These are phyloP conservation scores for Xylariaceae sp. DNA, from an alignment of 2,329 filamentous ascomycete species.

Conservation along the genomic window DNA sequence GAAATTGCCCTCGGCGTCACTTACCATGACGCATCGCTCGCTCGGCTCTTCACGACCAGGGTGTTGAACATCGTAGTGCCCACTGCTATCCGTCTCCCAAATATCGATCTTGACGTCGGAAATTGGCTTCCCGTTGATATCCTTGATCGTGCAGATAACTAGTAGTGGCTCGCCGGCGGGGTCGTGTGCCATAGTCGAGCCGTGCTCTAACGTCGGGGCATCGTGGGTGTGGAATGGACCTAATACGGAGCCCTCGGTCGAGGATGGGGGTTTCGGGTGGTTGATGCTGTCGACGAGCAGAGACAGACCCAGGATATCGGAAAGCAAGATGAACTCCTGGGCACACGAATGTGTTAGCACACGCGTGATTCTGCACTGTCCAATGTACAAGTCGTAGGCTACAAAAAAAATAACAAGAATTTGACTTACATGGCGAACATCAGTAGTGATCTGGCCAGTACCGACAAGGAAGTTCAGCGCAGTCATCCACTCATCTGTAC, in stretches of 20 bases:
- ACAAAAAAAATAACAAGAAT: not conserved
- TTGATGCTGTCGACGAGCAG: conserved; percentile 79
- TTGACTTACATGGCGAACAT: conserved; percentile 62
- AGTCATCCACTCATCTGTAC: conserved; percentile 73
- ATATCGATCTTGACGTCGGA: conserved; percentile 69
- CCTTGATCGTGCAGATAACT: conserved; percentile 67
- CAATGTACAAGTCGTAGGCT: not conserved
- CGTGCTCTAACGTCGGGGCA: conserved; percentile 53
- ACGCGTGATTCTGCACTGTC: not conserved
- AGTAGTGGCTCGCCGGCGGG: conserved; percentile 65
- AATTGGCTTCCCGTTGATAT: conserved; percentile 60
- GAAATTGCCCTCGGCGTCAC: conserved; percentile 68
- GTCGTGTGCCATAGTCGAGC: conserved; percentile 63
- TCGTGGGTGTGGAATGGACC: conserved; percentile 84
- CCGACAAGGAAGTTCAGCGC: conserved; percentile 67
- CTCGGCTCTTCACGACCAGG: conserved; percentile 57
- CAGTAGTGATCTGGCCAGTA: conserved; percentile 68
- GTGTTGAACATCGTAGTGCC: conserved; percentile 80
- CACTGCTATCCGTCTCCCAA: conserved; percentile 80
- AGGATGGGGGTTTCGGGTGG: conserved; percentile 68
- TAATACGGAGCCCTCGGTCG: conserved; percentile 75
- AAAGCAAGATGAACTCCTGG: conserved; percentile 77
- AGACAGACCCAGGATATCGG: conserved; percentile 73
- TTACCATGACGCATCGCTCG: conserved; percentile 66
- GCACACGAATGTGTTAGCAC: conserved; percentile 2